Percentiles rank a stretch among this genome's conserved stretches.
phyloP scores from a whole-genome alignment of 2,329 filamentous ascomycete species.

The Cladosporium halotolerans region DNA sequence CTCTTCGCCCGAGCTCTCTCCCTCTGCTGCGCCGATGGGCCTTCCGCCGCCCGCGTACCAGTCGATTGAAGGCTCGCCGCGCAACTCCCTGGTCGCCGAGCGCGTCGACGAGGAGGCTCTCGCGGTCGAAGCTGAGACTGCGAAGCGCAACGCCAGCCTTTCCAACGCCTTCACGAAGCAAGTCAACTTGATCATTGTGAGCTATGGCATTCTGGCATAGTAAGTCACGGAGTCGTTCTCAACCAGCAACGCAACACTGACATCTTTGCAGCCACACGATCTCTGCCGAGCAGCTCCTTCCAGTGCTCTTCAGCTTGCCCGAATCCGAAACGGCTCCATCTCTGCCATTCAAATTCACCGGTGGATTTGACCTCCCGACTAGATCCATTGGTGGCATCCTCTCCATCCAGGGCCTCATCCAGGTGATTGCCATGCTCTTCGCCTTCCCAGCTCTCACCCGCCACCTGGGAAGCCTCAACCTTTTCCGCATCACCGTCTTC shows the following conservation, averaged over 20 bases:
- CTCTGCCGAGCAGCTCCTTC: slow-evolving; percentile 88
- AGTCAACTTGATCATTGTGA: slow-evolving; percentile 79
- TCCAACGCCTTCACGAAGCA: slow-evolving; percentile 72
- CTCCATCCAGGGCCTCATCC: slow-evolving; percentile 81
- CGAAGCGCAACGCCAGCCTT: slow-evolving; percentile 33
- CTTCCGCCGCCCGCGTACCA: slow-evolving; percentile 29
- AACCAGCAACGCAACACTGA: too few species aligned
- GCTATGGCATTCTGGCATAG: slow-evolving; percentile 91
- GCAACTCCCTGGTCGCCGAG: slow-evolving; percentile 16
- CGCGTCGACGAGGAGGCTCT: slow-evolving; percentile 13
- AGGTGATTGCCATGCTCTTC: slow-evolving; percentile 77
- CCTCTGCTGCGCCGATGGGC: slow-evolving; percentile 19
- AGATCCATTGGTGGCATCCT: slow-evolving; percentile 83
- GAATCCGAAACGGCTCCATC: slow-evolving; percentile 44
- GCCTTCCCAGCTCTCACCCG: slow-evolving; percentile 74
- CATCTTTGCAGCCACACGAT: slow-evolving; percentile 71
- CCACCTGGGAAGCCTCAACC: slow-evolving; percentile 68
- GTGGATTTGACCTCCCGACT: slow-evolving; percentile 76
- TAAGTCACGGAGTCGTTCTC: slow-evolving; percentile 49
- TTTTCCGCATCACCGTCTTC: slow-evolving; percentile 75
- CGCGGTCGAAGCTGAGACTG: slow-evolving; percentile 20
- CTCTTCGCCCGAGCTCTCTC: slow-evolving; percentile 45
- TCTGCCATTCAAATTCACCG: slow-evolving; percentile 82
- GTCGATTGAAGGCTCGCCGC: slow-evolving; percentile 27
- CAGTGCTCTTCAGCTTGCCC: slow-evolving; percentile 77